Percentiles rank a stretch among this genome's conserved stretches.
These are phyloP conservation scores for Clohesyomyces aquaticus DNA, from an alignment of 495 filamentous ascomycete genomes.

Conservation along the genomic window DNA sequence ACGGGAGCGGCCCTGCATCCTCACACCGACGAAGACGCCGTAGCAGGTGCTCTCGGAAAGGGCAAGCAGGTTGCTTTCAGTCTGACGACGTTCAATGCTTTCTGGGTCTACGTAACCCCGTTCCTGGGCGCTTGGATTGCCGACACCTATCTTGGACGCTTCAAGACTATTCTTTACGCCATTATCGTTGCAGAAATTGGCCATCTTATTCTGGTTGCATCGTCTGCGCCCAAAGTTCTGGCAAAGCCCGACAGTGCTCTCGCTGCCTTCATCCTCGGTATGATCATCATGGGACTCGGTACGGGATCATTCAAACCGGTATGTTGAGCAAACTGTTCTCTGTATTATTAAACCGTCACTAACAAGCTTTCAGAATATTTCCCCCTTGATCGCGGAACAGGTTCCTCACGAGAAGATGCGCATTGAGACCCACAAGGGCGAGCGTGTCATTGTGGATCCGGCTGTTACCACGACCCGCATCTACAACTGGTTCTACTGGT, in stretches of 20 bases:
- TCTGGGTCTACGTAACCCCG: constrained; percentile 76
- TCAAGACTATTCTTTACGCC: constrained; percentile 66
- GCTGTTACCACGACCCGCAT: constrained; percentile 63
- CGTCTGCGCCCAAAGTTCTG: constrained; percentile 65
- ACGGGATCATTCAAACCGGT: constrained; percentile 70
- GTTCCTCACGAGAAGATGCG: constrained; percentile 48
- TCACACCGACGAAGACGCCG: too few relatives aligned
- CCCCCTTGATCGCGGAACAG: constrained; percentile 64
- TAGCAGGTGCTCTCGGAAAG: constrained; percentile 70
- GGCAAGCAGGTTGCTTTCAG: constrained; percentile 69
- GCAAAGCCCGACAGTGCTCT: constrained; percentile 56
- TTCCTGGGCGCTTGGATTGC: constrained; percentile 71
- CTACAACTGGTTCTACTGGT: constrained; percentile 68
- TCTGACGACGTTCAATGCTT: constrained; percentile 70
- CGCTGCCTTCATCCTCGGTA: constrained; percentile 62
- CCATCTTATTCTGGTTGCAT: constrained; percentile 66
- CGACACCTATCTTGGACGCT: constrained; percentile 72
- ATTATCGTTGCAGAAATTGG: constrained; percentile 65
- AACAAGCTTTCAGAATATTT: too few relatives aligned
- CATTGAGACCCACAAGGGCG: constrained; percentile 34
- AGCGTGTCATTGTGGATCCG: constrained; percentile 70
- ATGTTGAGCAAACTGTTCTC: too few relatives aligned
- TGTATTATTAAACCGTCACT: too few relatives aligned
- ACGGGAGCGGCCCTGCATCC: too few relatives aligned
- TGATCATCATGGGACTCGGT: constrained; percentile 68